Base-by-base conservation (phyloP, 2,329 filamentous ascomycete species). In the Alternaria ethzedia region DNA sequence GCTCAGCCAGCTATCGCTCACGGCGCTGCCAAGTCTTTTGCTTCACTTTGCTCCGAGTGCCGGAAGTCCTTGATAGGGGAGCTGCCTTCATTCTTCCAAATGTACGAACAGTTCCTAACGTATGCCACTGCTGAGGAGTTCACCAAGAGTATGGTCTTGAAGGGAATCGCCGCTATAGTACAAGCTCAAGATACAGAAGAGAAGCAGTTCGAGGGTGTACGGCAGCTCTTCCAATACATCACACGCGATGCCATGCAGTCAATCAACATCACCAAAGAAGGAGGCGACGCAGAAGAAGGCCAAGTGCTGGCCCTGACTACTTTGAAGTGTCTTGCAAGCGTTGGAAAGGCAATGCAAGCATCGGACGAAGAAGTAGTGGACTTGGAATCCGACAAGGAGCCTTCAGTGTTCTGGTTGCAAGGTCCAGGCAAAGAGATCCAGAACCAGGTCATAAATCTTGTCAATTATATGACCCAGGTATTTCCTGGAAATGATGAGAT, bases 21-120 rank as follows among this genome's bases (percentile, higher is more conserved):
- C n/a, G 85, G 87, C 52, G 91, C 92, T 4, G 91, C 92, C 2
- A 91, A 89, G 72, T 91, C 92, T 0, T 94, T 96, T 36, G 84
- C 87, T 30, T 87, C 87, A 6, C 85, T 96, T 2, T 95, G 92
- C 75, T 92, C 89, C 0, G 91, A 91, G 28, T 96, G 92, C 67
- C 87, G 92, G 41, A 83, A 83, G 25, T 86, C 89, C 55, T 82
- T 96, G n/a, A 88, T 89, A 6, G 81, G 86, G 1, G 89, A 95
- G 72, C 85, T 91, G 4, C 82, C 83, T 54, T 87, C 87, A 1
- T 94, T 96, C 72, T 82, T 96, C 47, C 83, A 86, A 28, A 90
- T 94, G 73, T 95, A 94, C 75, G 83, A 87, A 61, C 83, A 84
- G n/a, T 86, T 94, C 54, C 82, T 87, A n/a, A 80, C 80, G 21